phyloP scores from a whole-genome alignment of 2,329 filamentous ascomycete genomes.

The Neoscytalidium dimidiatum region DNA sequence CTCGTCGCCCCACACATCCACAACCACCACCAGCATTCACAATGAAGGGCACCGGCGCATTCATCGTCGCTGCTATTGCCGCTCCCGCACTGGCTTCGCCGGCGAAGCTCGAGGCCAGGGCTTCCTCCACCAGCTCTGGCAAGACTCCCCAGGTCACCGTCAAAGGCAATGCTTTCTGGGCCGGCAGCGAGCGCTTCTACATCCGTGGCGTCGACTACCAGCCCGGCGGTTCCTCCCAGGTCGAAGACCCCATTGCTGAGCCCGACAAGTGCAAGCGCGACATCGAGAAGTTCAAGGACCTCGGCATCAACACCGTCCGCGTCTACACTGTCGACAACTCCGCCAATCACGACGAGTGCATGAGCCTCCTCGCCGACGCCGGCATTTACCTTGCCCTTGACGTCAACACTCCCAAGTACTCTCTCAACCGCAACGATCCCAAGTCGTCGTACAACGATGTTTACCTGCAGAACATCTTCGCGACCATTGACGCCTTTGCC shows the following conservation, averaged over 20 bases:
- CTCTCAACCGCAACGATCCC: conserved; percentile 77
- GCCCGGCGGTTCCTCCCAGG: conserved; percentile 62
- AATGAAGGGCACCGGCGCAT: conserved; percentile 58
- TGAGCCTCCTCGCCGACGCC: conserved; percentile 75
- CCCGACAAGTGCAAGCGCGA: conserved; percentile 72
- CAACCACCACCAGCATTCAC: conserved; percentile 25
- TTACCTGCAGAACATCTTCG: conserved; percentile 84
- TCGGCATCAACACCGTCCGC: conserved; percentile 88
- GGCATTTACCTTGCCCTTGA: conserved; percentile 92
- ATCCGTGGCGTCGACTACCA: conserved; percentile 67
- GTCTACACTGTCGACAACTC: conserved; percentile 93
- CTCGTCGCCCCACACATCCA: background rate
- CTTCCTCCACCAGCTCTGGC: conserved; percentile 39
- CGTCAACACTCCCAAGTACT: conserved; percentile 89
- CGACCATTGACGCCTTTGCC: conserved; percentile 75
- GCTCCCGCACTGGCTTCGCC: conserved; percentile 49
- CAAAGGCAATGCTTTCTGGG: conserved; percentile 68
- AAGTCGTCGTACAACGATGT: conserved; percentile 78
- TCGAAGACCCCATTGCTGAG: conserved; percentile 76
- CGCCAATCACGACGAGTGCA: conserved; percentile 78
- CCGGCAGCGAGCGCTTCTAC: conserved; percentile 62
- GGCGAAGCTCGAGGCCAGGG: conserved; percentile 33
- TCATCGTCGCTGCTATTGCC: conserved; percentile 48
- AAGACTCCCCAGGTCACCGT: conserved; percentile 59
- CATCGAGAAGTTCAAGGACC: conserved; percentile 76